Base-by-base conservation (phyloP, 306 rosid species). In the Sphenostylis stenocarpa region DNA sequence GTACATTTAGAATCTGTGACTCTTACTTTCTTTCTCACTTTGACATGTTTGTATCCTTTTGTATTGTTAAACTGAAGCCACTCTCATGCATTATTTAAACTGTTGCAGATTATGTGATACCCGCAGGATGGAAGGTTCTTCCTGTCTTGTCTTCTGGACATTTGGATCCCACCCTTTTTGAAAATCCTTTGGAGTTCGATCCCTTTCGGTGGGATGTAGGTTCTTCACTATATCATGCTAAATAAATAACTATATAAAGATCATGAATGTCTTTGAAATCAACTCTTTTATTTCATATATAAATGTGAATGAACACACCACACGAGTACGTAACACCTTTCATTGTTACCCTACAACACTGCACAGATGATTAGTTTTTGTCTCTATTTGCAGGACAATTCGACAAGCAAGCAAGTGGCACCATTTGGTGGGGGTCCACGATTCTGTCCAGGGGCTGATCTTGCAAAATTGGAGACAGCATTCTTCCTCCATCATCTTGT, bases 361-460 rank as follows among this genome's bases (percentile, higher is more conserved):
- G 21, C 26, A 72, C 53, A 44, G 51, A 2, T 8, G 60, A 48
- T 26, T 26, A 26, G 15, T 73, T 33, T 60, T 73, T 83, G 84
- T 41, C 75, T 38, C 24, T 72, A 41, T 62, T 83, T 11, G 70
- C 73, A 88, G 90, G 91, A 83, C 21, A 85, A 89, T 70, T 80
- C 86, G 41, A 79, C 85, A 75, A 75, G 73, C 70, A 88, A 84
- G 75, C 89, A 89, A 77, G 87, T 82, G 71, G 81, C 91, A 36
- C 84, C 91, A 5, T 90, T 93, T 79, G 93, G 96, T 52, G 96
- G 96, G 76, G 98, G 98, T 33, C 88, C 89, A 82, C 76, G 93
- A 73, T 84, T 93, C 1, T 93, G 98, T 87, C 98, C 96, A 12
- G 98, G 90, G 29, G 80, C 91, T 60, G 97, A 93, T 65, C 85